A percentile compares a stretch with the other conserved stretches of the same genome.
These are phyloP conservation scores for Boletus bicolor DNA, from an alignment of 768 basidiomycete genomes.

Conservation along the genomic window DNA sequence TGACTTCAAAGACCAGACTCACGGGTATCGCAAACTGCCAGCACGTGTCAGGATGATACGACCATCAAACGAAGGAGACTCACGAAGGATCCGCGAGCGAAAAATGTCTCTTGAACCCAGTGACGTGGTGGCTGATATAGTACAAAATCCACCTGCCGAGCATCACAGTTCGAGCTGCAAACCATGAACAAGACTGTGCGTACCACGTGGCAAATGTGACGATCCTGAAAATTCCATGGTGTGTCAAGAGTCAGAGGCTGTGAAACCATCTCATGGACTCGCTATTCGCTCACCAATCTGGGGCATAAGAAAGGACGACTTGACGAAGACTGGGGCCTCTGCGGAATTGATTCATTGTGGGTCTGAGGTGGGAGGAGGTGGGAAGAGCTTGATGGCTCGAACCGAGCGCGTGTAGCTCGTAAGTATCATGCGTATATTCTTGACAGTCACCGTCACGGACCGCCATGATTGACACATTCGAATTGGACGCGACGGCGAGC, in stretches of 20 bases:
- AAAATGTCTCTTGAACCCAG: conserved; percentile 75
- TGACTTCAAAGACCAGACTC: conserved; percentile 12
- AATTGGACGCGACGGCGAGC: not conserved
- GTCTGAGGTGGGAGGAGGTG: not conserved
- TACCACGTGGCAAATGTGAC: conserved; percentile 64
- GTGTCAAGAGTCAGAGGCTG: not conserved
- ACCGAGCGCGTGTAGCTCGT: not conserved
- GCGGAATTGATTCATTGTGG: conserved; percentile 10
- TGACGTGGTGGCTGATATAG: conserved; percentile 49
- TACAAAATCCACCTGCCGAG: conserved; percentile 50
- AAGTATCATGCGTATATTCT: not conserved
- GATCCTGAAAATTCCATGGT: conserved; percentile 44
- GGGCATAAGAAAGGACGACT: conserved; percentile 52
- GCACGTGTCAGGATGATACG: conserved; percentile 10
- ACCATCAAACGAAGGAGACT: conserved; percentile 26
- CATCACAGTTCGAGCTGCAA: not conserved
- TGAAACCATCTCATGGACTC: not conserved
- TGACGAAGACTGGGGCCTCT: conserved; percentile 18
- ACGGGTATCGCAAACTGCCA: conserved; percentile 38
- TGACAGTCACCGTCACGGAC: not conserved
- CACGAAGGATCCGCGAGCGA: conserved; percentile 74
- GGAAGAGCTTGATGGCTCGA: not conserved
- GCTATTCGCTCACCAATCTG: conserved; percentile 60
- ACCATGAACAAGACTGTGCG: conserved; percentile 17
- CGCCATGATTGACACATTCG: not conserved